These are phyloP conservation scores for Lachnellula occidentalis DNA, from an alignment of 2,329 filamentous ascomycete species.

Conservation along the genomic window DNA sequence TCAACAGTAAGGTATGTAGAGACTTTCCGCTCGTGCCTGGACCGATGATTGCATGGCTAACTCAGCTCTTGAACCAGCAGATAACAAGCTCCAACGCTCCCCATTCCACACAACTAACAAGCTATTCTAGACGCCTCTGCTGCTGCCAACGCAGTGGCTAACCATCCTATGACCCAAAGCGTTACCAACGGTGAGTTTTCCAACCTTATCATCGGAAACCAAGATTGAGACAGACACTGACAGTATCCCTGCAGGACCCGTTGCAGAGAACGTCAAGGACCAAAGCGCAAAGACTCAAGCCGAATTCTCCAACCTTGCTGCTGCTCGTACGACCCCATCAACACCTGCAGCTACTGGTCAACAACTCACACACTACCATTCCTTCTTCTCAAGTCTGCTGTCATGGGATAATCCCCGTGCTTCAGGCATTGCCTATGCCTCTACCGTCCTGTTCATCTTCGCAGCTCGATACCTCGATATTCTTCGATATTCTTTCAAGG, in stretches of 20 bases:
- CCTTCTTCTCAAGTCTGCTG: conserved; percentile 62
- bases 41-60: conserved; percentile 18
- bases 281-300: conserved; percentile 48
- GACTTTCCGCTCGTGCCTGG: background rate
- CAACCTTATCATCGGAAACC: conserved; percentile 2
- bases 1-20: conserved; percentile 26
- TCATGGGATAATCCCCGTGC: conserved; percentile 65
- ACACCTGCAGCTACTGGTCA: conserved; percentile 54
- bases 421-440: conserved; percentile 58
- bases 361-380: conserved; percentile 64
- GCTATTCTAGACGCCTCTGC: conserved; percentile 25
- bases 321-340: conserved; percentile 49
- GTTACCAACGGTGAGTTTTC: conserved; percentile 26
- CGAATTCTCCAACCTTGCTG: conserved; percentile 55
- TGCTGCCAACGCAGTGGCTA: conserved; percentile 29
- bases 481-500: conserved; percentile 59
- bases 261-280: conserved; percentile 54
- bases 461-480: conserved; percentile 61
- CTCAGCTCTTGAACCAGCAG: conserved; percentile 22
- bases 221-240: conserved; percentile 6
- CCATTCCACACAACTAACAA: conserved; percentile 17
- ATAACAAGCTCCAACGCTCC: conserved; percentile 17
- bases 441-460: conserved; percentile 55
- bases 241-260: conserved; percentile 41
- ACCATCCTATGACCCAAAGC: conserved; percentile 30